A percentile compares a stretch with the other conserved stretches of the same genome.
Evolutionary conservation across 2,329 filamentous ascomycete species (phyloP).

Genomic region (Penicillium psychrosexuale): DNA sequence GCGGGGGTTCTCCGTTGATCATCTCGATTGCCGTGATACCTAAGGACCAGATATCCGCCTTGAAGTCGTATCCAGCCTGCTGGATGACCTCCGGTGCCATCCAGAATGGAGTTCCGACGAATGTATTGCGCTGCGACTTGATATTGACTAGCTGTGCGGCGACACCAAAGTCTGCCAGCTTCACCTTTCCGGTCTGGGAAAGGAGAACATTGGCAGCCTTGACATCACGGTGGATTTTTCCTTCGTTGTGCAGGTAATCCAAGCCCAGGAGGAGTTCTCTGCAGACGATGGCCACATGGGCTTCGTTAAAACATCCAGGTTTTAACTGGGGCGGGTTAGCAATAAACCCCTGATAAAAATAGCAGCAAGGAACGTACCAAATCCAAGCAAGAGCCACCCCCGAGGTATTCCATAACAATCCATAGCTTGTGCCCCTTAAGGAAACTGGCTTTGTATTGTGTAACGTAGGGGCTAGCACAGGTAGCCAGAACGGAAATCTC

Average conservation of each 20-base stretch:
- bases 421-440: conserved; percentile 94
- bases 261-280: conserved; percentile 85
- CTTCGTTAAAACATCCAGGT: conserved; percentile 82
- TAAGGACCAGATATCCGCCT: conserved; percentile 89
- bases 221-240: conserved; percentile 95
- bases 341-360: background rate
- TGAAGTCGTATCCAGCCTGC: conserved; percentile 79
- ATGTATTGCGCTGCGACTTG: conserved; percentile 95
- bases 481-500: conserved; percentile 95
- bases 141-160: conserved; percentile 96
- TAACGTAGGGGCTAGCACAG: conserved; percentile 89
- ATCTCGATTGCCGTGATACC: conserved; percentile 91
- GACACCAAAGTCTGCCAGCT: conserved; percentile 95
- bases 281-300: conserved; percentile 90
- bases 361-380: conserved; percentile 56
- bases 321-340: conserved; percentile 62
- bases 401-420: conserved; percentile 99
- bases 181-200: conserved; percentile 86
- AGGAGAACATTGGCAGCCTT: conserved; percentile 95
- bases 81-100: conserved; percentile 95
- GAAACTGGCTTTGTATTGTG: conserved; percentile 94
- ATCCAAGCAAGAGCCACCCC: conserved; percentile 91
- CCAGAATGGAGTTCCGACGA: conserved; percentile 96
- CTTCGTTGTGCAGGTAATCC: conserved; percentile 88
- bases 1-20: conserved; percentile 82